These are phyloP conservation scores for Teunomyces kruisii DNA, from an alignment of 805 yeast genomes.

Conservation along the genomic window DNA sequence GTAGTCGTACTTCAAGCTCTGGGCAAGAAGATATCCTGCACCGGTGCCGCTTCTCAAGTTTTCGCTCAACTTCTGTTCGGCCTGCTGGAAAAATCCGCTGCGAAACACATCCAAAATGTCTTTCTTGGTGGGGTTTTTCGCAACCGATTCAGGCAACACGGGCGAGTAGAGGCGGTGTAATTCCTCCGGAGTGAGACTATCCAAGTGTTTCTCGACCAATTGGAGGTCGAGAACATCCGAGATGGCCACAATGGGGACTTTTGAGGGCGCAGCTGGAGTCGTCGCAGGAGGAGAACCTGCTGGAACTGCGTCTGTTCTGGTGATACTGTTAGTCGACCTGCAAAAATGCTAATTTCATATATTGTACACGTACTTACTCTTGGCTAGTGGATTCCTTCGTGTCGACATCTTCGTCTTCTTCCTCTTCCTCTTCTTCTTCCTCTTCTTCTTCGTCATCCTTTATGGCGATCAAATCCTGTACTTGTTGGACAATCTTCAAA, in stretches of 20 bases:
- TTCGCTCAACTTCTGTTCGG: conserved; percentile 39
- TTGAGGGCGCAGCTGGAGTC: neutral
- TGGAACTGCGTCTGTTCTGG: neutral
- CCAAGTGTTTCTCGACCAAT: conserved; percentile 32
- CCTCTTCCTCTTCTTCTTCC: conserved; percentile 18
- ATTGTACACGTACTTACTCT: conserved; percentile 1
- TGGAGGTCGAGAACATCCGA: conserved; percentile 34
- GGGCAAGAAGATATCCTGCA: conserved; percentile 50
- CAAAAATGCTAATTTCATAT: neutral
- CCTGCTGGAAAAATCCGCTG: conserved; percentile 49
- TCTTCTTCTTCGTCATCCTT: conserved; percentile 40
- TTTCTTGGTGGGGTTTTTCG: conserved; percentile 28
- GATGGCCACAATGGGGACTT: conserved; percentile 30
- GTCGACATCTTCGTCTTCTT: neutral
- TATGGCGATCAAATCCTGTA: conserved; percentile 47
- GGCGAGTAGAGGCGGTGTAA: conserved; percentile 32
- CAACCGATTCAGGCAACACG: conserved; percentile 44
- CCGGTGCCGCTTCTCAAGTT: conserved; percentile 41
- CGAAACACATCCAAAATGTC: conserved; percentile 44
- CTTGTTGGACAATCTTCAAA: conserved; percentile 43
- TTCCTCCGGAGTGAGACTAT: conserved; percentile 30
- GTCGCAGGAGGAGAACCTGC: no score
- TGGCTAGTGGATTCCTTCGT: neutral
- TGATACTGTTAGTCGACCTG: neutral
- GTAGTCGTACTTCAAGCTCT: conserved; percentile 48